These are phyloP conservation scores for Aspergillus persii DNA, from an alignment of 2,329 filamentous ascomycete genomes.

Conservation along the genomic window DNA sequence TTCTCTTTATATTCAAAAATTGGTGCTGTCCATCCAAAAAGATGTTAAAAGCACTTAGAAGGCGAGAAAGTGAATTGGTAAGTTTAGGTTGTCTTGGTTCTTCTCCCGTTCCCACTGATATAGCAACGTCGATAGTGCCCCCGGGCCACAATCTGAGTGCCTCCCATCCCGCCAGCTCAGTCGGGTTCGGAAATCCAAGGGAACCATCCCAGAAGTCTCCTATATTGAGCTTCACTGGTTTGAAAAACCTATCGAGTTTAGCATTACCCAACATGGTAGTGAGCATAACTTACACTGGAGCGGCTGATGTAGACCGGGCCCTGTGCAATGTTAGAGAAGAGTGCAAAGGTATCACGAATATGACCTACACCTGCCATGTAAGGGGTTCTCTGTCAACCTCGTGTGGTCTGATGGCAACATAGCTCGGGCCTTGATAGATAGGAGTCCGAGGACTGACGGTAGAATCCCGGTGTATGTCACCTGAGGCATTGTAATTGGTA, in stretches of 20 bases:
- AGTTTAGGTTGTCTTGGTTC: slow-evolving; percentile 1
- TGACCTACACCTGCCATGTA: slow-evolving; percentile 6
- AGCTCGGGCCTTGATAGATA: not conserved
- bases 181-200: slow-evolving; percentile 5
- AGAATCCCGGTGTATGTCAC: not conserved
- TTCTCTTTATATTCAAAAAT: not conserved
- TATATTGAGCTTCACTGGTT: not conserved
- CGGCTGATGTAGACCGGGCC: not conserved
- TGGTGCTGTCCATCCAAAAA: not conserved
- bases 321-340: no score
- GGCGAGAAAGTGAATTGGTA: not conserved
- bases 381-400: not conserved
- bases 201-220: slow-evolving; percentile 7
- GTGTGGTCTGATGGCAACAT: slow-evolving; percentile 4
- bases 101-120: slow-evolving; percentile 1
- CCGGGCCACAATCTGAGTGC: slow-evolving; percentile 5
- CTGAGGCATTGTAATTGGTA: slow-evolving; percentile 7
- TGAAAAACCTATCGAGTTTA: not conserved
- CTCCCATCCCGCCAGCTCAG: not conserved
- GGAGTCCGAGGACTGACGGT: not conserved
- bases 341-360: not conserved
- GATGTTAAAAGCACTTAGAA: slow-evolving; percentile 1
- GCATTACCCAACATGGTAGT: not conserved
- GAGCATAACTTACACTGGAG: not conserved
- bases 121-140: not conserved